phyloP scores from a whole-genome alignment of 2,329 filamentous ascomycete species.

The Thermochaetoides dissita region DNA sequence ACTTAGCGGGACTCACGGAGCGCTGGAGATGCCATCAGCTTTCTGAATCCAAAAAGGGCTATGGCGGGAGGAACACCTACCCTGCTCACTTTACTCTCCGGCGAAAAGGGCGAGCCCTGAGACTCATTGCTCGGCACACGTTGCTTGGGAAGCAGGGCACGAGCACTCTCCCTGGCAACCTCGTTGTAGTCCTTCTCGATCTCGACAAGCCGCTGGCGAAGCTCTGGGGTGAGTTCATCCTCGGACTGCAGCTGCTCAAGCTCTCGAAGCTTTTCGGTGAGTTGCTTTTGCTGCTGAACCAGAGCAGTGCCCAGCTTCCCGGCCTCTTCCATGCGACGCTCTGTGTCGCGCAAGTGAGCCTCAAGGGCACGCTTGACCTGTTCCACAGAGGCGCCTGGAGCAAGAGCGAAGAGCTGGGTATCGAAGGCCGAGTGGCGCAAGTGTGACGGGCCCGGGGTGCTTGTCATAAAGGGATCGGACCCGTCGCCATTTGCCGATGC shows the following conservation, averaged over 20 bases:
- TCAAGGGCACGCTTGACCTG: slow-evolving; percentile 82
- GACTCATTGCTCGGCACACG: slow-evolving; percentile 59
- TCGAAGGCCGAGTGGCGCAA: slow-evolving; percentile 77
- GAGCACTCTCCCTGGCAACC: slow-evolving; percentile 74
- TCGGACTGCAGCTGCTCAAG: slow-evolving; percentile 66
- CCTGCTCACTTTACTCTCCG: slow-evolving; percentile 37
- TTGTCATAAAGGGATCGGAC: slow-evolving; percentile 44
- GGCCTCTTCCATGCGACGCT: slow-evolving; percentile 79
- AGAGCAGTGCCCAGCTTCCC: slow-evolving; percentile 79
- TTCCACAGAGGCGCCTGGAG: slow-evolving; percentile 62
- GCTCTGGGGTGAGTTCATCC: slow-evolving; percentile 65
- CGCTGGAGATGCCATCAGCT: too few relatives aligned
- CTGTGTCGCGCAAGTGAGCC: slow-evolving; percentile 83
- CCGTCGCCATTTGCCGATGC: slow-evolving; percentile 10
- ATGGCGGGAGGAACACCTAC: slow-evolving; percentile 26
- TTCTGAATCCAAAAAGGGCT: too few relatives aligned
- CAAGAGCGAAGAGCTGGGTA: slow-evolving; percentile 62
- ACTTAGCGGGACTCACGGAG: slow-evolving; percentile 60
- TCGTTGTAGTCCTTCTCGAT: slow-evolving; percentile 94
- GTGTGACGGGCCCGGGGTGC: slow-evolving; percentile 29
- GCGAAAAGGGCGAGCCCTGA: slow-evolving; percentile 37
- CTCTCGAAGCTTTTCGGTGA: slow-evolving; percentile 69
- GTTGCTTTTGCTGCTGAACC: slow-evolving; percentile 71
- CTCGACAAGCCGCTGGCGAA: slow-evolving; percentile 69
- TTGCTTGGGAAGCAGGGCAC: slow-evolving; percentile 77